These are phyloP conservation scores for Gastrodia elata DNA, from an alignment of 106 monocot species.

Conservation along the genomic window DNA sequence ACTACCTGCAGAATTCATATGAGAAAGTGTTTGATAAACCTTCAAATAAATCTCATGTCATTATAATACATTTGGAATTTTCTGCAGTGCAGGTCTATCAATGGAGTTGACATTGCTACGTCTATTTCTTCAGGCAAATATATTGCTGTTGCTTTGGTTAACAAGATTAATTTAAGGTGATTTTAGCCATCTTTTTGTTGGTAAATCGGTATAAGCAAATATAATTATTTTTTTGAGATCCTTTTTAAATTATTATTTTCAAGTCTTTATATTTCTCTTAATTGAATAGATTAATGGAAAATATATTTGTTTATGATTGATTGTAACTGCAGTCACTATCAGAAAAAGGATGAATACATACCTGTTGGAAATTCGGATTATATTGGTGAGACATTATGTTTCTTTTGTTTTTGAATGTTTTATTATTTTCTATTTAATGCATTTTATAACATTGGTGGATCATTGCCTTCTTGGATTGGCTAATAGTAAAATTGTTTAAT, in stretches of 20 bases:
- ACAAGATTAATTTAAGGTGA: slow-evolving; percentile 62
- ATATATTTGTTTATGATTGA: not conserved
- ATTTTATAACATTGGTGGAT: not conserved
- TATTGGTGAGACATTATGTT: slow-evolving; percentile 37
- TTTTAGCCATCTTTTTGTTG: slow-evolving; percentile 4
- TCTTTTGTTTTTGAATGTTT: not conserved
- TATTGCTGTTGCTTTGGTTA: slow-evolving; percentile 58
- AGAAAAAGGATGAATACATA: slow-evolving; percentile 21
- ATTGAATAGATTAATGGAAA: not conserved
- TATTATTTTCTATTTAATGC: not conserved
- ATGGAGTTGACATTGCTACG: slow-evolving; percentile 42
- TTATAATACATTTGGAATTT: slow-evolving; percentile 12
- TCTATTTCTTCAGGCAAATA: slow-evolving; percentile 48
- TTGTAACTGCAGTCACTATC: slow-evolving; percentile 27
- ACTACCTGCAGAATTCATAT: not conserved
- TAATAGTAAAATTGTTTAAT: not conserved
- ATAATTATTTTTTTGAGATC: not conserved
- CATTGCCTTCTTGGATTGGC: not conserved
- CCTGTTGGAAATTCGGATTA: slow-evolving; percentile 33
- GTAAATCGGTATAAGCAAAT: not conserved
- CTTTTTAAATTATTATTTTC: not conserved
- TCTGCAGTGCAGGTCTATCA: slow-evolving; percentile 52
- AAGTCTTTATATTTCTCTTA: not conserved
- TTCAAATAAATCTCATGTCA: not conserved
- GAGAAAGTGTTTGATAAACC: not conserved